Conservation (phyloP, 768 basidiomycete species). For the Tubosaeta brunneosetosa region DNA sequence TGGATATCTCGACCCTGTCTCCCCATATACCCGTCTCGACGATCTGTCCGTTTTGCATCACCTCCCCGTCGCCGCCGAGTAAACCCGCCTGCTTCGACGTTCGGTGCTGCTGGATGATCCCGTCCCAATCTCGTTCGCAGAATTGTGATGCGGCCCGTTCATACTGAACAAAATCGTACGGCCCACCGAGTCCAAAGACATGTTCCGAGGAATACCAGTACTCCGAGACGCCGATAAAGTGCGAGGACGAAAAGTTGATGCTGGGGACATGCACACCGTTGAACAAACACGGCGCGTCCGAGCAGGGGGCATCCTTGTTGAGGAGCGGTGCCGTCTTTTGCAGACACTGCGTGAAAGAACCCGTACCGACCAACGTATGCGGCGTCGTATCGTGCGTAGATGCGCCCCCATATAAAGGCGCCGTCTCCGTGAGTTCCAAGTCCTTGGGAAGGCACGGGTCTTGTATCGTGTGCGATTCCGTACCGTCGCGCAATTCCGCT, state of each 20-base stretch:
- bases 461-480: constrained; percentile 40
- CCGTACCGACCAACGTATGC: constrained; percentile 76
- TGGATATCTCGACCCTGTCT: constrained; percentile 69
- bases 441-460: constrained; percentile 91
- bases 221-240: constrained; percentile 96
- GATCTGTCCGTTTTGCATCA: constrained; percentile 53
- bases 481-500: constrained; percentile 30
- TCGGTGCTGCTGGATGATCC: constrained; percentile 65
- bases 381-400: constrained; percentile 37
- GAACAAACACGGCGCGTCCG: constrained; percentile 84
- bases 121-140: constrained; percentile 75
- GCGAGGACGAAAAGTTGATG: constrained; percentile 89
- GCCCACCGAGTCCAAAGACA: constrained; percentile 89
- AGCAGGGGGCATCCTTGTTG: constrained; percentile 80
- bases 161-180: constrained; percentile 95
- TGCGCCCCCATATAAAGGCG: constrained; percentile 39
- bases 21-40: constrained; percentile 69
- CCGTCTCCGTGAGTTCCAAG: constrained; percentile 56
- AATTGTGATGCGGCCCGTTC: constrained; percentile 88
- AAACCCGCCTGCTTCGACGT: constrained; percentile 42
- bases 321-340: constrained; percentile 67
- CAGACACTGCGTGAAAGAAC: constrained; percentile 86
- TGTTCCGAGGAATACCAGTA: constrained; percentile 99
- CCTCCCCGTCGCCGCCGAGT: constrained; percentile 63
- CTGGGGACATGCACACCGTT: constrained; percentile 90